Evolutionary conservation across 164 flowering plant genomes (phyloP), one percentile per base, ranked within the genome.

Genomic region (Saururus chinensis): DNA sequence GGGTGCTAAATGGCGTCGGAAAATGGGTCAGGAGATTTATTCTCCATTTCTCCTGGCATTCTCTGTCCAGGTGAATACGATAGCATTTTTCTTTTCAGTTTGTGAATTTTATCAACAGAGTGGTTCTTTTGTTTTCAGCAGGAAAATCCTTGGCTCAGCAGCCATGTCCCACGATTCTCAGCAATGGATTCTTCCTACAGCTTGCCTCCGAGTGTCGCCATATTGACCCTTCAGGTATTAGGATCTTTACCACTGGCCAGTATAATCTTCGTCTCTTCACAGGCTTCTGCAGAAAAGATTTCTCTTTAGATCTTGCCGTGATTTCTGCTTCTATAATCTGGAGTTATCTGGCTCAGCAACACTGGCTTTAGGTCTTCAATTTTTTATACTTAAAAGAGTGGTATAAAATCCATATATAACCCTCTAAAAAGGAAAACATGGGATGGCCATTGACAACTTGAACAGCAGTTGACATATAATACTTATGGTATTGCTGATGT

Each of bases 1-100:
- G 61, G 98, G 98, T 71, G 95, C 98, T n/a, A 84, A 81, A 68
- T 93, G 98, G 98, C 90, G 96, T n/a, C 92, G 97, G 41, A 63
- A 83, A 69, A 74, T 72, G 70, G 97, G 97, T 19, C 98, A 93
- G 71, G 98, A 93, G 72, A 79, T 89, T 65, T 93, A 93, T 75
- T 88, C 96, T 49, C 98, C 98, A n/a, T 76, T 90, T 69, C 81
- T 93, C n/a, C 75, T 93, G 55, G 98, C 97, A 68, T 88, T 89
- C 74, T 49, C 95, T 52, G 91, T 85, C 64, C 79, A 85, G 95
- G 96, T 86, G 68, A 77, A 61, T 45, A 12, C 14, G n/a, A 12
- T 45, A 35, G 40, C 20, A 53, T 22, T 42, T 11, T 20, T 45
- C 30, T 21, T 26, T 49, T 35, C 10, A 56, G 64, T 19, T 26